Evolutionary conservation across 1,284 basidiomycete genomes (phyloP), one percentile per base, ranked within the genome.

Genomic region (Moesziomyces antarcticus): DNA sequence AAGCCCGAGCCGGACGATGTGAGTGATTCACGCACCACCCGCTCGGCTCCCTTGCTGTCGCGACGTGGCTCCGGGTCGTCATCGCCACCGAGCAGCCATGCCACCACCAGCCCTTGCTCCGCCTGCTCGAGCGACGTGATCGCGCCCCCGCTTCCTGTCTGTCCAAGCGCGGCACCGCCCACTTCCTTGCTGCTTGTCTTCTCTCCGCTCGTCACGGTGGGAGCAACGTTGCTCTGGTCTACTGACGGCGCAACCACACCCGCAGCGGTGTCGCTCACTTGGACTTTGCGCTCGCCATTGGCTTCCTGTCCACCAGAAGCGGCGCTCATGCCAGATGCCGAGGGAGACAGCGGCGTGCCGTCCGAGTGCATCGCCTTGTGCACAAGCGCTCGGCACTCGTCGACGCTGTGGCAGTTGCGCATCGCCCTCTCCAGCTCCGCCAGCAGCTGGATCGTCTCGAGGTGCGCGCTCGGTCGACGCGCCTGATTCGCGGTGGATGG

Each of bases 1-100:
- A n/a, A 21, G 1, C 48, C 43, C 14, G 24, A 42, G 30, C 44
- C 44, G 25, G 53, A 43, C 30, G 45, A 40, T 11, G 22, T 46
- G 33, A 25, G 16, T 21, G 40, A 41, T 43, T 44, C 52, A 46
- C 47, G 37, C 11, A 45, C 33, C 13, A 27, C 47, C 4, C 24
- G 45, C 21, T 57, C 51, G 41, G 14, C 56, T n/a, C 21, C 18
- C 20, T 43, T 46, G 21, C 7, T 4, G 4, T 47, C 44, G 41
- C 43, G 33, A 24, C 18, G 44, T 6, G 37, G 14, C 22, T 50
- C 43, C 5, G 66, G 61, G 13, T 11, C 35, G 7, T 66, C 71
- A 8, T 71, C 69, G 20, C 73, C 77, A 48, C 77, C 79, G 7
- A 81, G 71, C 25, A 81, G 59, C 79, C 79, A 81, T 35, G 70